Base-by-base conservation (phyloP, 495 filamentous ascomycete species). In the Penicillium desertorum region DNA sequence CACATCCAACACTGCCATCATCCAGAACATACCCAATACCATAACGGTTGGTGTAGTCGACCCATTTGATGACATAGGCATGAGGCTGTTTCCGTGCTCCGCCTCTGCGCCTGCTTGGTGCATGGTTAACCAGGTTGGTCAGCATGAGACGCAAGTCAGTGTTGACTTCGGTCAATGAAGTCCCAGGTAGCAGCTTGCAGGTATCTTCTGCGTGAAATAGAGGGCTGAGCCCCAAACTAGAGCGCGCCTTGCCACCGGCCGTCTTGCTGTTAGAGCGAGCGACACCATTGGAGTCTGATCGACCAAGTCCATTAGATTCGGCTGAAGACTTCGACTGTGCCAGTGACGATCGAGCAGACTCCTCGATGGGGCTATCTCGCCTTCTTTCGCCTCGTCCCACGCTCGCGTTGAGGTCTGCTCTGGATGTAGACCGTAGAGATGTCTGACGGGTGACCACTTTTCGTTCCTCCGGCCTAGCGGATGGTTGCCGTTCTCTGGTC, bases 11-110 rank as follows among this genome's bases (percentile, higher is more conserved):
- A 49, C 86, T 91, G 10, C 91, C 90, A 65, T 94, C 89, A 47
- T 88, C 90, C 32, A 96, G 71, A 39, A 92, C 89, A 60, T 95
- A 96, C 5, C 90, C 91, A 39, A 93, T 80, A 1, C 91, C 91
- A 63, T 91, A 92, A 61, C 90, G 90, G 70, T 94, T 94, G 25
- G 90, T 91, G 62, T 94, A 96, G 63, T 96, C 91, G n/a, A 96
- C 91, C 91, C 91, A 96, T 67, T 93, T 94, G 22, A 91, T 86
- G 22, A 96, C 88, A 63, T 79, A 79, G 19, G 75, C 59, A 46
- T 79, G 76, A 1, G 76, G 75, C 16, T 70, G 57, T 37, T 73
- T 67, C 46, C 71, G 61, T 1, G 69, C 51, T 0, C 65, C 63
- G 7, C 63, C 62, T 8, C 76, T 66, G 32, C 73, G 69, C 19